Percentiles rank a stretch among this genome's conserved stretches.
Evolutionary conservation across 345 rosid genomes (phyloP).

Genomic region (Ailanthus altissimus): DNA sequence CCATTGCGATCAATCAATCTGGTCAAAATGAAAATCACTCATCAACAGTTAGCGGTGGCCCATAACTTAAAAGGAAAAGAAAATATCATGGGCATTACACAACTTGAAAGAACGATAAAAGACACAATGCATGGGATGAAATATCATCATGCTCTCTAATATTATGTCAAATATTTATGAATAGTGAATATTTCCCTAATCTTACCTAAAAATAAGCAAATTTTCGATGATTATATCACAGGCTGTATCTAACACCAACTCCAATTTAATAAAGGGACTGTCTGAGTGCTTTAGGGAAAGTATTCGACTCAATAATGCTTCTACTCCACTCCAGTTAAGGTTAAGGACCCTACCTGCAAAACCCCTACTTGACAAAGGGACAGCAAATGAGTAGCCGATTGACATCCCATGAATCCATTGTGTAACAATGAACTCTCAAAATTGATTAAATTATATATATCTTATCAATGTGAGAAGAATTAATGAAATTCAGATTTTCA

Average conservation of each 20-base stretch:
- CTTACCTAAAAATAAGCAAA: neutral
- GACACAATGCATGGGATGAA: neutral
- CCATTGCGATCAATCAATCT: slow-evolving; percentile 22
- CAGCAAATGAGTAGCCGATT: too few species aligned
- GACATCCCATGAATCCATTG: too few species aligned
- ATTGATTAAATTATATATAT: neutral
- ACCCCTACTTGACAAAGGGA: neutral
- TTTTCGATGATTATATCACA: too few species aligned
- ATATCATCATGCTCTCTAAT: neutral
- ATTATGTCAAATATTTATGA: neutral
- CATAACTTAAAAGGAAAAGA: neutral
- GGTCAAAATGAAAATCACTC: slow-evolving; percentile 22
- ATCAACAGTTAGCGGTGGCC: slow-evolving; percentile 23
- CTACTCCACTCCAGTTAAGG: neutral
- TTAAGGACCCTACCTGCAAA: too few species aligned
- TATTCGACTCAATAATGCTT: neutral
- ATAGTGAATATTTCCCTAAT: neutral
- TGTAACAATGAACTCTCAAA: neutral
- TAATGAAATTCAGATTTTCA: neutral
- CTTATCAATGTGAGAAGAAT: neutral
- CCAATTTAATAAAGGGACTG: too few species aligned
- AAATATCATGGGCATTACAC: slow-evolving; percentile 11
- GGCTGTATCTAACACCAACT: too few species aligned
- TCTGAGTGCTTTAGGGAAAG: too few species aligned
- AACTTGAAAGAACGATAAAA: neutral